These are phyloP conservation scores for Podospora sp. DNA, from an alignment of 495 filamentous ascomycete genomes.

Conservation along the genomic window DNA sequence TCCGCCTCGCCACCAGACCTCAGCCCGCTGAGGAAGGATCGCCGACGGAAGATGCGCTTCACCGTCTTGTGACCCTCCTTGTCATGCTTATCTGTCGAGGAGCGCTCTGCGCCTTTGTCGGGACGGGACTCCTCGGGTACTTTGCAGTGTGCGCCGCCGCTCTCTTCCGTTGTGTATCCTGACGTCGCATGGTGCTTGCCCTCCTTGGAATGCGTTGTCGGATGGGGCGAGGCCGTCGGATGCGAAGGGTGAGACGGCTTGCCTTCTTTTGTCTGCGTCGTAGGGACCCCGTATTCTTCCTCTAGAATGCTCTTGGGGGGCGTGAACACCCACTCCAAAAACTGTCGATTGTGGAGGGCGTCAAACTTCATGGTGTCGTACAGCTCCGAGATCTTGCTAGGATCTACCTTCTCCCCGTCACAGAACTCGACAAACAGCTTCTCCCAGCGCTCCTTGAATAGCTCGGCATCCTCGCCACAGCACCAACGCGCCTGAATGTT, in stretches of 20 bases:
- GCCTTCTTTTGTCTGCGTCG: slow-evolving; percentile 38
- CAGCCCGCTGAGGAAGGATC: slow-evolving; percentile 51
- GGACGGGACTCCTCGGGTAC: slow-evolving; percentile 26
- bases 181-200: neutral
- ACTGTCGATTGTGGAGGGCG: slow-evolving; percentile 92
- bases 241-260: slow-evolving; percentile 23
- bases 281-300: slow-evolving; percentile 56
- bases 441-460: slow-evolving; percentile 97
- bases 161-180: neutral
- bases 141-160: slow-evolving; percentile 6
- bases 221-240: neutral
- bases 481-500: slow-evolving; percentile 91
- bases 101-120: slow-evolving; percentile 16
- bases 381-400: slow-evolving; percentile 94
- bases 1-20: slow-evolving; percentile 45
- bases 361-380: slow-evolving; percentile 99
- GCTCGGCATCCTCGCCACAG: slow-evolving; percentile 88
- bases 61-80: slow-evolving; percentile 43
- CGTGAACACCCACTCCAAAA: slow-evolving; percentile 97
- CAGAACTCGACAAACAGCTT: slow-evolving; percentile 97
- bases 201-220: neutral
- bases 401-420: slow-evolving; percentile 95
- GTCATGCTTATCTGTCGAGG: slow-evolving; percentile 40
- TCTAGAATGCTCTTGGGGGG: slow-evolving; percentile 69
- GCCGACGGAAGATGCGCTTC: slow-evolving; percentile 54